These are phyloP conservation scores for Boletus insuetus DNA, from an alignment of 768 basidiomycete genomes.

Conservation along the genomic window DNA sequence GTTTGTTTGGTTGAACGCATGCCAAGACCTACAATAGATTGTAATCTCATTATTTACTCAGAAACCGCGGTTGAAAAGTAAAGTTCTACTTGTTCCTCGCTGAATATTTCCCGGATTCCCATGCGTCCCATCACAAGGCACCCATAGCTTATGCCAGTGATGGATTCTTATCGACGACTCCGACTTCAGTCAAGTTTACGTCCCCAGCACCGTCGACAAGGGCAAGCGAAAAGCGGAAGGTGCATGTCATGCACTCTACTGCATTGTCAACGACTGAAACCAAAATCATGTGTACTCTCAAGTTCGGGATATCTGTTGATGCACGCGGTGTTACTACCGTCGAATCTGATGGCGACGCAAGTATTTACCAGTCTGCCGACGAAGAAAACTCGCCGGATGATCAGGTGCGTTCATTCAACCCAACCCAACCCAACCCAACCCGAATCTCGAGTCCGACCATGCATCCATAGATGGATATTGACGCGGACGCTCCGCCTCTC, in stretches of 20 bases:
- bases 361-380: constrained; percentile 14
- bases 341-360: constrained; percentile 8
- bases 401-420: constrained; percentile 9
- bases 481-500: constrained; percentile 1
- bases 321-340: not conserved
- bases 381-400: constrained; percentile 2
- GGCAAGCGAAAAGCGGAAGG: constrained; percentile 22
- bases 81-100: constrained; percentile 54
- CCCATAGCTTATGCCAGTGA: no score
- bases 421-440: no score
- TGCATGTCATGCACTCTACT: not conserved
- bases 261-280: not conserved
- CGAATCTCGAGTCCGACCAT: not conserved
- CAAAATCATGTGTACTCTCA: not conserved
- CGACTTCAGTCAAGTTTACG: not conserved
- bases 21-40: not conserved
- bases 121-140: no score
- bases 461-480: constrained; percentile 18
- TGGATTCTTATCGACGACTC: no score
- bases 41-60: not conserved
- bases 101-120: no score
- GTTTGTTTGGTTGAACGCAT: constrained; percentile 42
- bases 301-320: not conserved
- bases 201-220: constrained; percentile 15
- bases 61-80: constrained; percentile 27